Base-by-base conservation (phyloP, 2,329 filamentous ascomycete genomes). In the Cladophialophora immunda region DNA sequence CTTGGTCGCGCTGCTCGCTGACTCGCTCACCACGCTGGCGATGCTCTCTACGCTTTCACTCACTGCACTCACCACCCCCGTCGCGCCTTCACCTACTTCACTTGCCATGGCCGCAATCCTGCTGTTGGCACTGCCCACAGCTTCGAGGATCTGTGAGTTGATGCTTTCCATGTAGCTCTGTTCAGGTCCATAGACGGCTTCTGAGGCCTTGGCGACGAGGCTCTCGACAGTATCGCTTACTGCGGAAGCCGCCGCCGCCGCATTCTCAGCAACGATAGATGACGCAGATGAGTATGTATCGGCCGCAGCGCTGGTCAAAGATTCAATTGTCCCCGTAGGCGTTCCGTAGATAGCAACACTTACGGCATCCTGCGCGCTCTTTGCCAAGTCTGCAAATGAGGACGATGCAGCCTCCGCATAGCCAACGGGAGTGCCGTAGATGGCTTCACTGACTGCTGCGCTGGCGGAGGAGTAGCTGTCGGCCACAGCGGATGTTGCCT, bases 331-430 rank as follows among this genome's bases (percentile, higher is more conserved):
- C 2, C 81, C 79, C 1, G 85, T 85, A 0, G 83, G 78, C 0
- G 83, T 83, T 22, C 87, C 86, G 70, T 87, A 89, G 61, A 90
- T 81, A 2, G 86, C 86, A 58, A 81, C 80, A 15, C 81, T 85
- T 64, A 89, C 84, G 1, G 84, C 86, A 27, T 79, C 79, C 66
- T 85, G 83, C 9, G 87, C 87, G 47, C 83, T 85, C 7, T 80
- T 78, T 7, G 83, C 86, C 5, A 86, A 84, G n/a, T 82, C 81
- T 1, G 82, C 79, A 64, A 90, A 82, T 53, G 81, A 83, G 50
- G 80, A 78, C 66, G 84, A 83, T 4, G 86, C 87, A 17, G 83
- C 81, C 72, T 87, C 84, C 3, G 80, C 79, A 67, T 85, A 86
- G 11, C 82, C 80, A 3, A 81, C 79, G 62, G 84, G 81, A 7